Base-by-base conservation (phyloP, 176 grass and related monocot genomes). In the Oryza punctata region DNA sequence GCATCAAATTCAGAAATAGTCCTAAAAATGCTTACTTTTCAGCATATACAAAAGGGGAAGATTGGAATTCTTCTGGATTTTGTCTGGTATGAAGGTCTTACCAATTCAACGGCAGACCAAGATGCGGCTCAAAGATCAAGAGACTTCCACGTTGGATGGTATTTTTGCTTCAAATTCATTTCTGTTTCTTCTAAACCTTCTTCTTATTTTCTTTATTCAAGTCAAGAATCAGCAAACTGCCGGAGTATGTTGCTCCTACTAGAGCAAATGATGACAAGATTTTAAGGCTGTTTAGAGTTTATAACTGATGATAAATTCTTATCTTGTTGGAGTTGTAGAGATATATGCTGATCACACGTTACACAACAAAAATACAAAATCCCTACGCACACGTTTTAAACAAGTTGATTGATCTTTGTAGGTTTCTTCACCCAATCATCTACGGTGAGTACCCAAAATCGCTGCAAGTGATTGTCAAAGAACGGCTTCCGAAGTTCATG, bases 101-200 rank as follows among this genome's bases (percentile, higher is more conserved):
- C 75, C 10, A 45, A 86, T 60, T 89, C 86, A 18, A 19, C 38
- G 3, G 86, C 77, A 25, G 92, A 94, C 81, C 70, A 87, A 67
- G 82, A 70, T 61, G 88, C 92, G 0, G 88, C 89, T 79, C 70
- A 91, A 76, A 94, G 91, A 82, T 84, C 91, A 21, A 94, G 86
- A 63, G 91, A 94, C 65, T 91, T 91, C 45, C 86, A 94, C 72
- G 26, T 91, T 65, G 91, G 91, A 80, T 94, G 91, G 91, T 94
- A 91, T 75, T 78, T 63, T 12, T 69, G 7, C 47, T 81, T 57
- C 12, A 19, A 18, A 25, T 14, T 30, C 10, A 27, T 65, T 41
- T 40, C 18, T 18, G 40, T 65, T 43, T 40, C 7, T 11, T 38
- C 13, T 27, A 6, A 77, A 63, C 30, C 23, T 61, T 15, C 9